A percentile compares a stretch with the other conserved stretches of the same genome.
phyloP scores from a whole-genome alignment of 495 filamentous ascomycete genomes.

The Aspergillus heteromorphus region DNA sequence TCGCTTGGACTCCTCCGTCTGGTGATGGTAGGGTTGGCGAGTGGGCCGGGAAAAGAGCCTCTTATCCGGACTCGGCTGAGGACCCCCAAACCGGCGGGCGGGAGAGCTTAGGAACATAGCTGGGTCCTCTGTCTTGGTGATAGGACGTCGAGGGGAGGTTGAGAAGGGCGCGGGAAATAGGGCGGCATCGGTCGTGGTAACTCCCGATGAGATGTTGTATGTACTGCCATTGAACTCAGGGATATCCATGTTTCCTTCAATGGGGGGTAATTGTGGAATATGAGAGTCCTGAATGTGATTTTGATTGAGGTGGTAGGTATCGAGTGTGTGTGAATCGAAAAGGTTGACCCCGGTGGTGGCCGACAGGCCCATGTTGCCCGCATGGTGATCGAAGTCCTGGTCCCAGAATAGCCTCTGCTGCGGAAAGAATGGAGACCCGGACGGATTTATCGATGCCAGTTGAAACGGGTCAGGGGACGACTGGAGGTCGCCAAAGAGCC shows the following conservation, averaged over 20 bases:
- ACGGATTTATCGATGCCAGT: constrained; percentile 64
- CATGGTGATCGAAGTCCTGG: constrained; percentile 39
- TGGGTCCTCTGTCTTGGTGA: constrained; percentile 45
- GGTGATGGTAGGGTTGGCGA: constrained; percentile 54
- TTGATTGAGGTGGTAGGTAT: constrained; percentile 12
- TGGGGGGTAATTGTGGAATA: constrained; percentile 37
- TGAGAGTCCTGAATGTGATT: constrained; percentile 14
- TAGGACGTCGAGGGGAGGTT: constrained; percentile 38
- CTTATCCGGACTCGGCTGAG: constrained; percentile 33
- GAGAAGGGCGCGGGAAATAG: constrained; percentile 44
- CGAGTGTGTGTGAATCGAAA: constrained; percentile 8
- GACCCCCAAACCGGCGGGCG: constrained; percentile 41
- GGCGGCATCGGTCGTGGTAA: constrained; percentile 34
- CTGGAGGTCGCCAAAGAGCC: constrained; percentile 49
- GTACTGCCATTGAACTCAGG: constrained; percentile 30
- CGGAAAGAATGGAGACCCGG: constrained; percentile 60
- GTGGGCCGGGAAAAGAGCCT: constrained; percentile 27
- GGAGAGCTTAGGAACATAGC: constrained; percentile 53
- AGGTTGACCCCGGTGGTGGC: constrained; percentile 3
- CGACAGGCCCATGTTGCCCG: constrained; percentile 17
- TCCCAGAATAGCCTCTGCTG: constrained; percentile 75
- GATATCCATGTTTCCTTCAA: constrained; percentile 35
- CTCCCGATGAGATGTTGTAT: constrained; percentile 26
- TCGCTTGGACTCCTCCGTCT: constrained; percentile 50
- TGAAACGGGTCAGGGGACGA: constrained; percentile 65